Evolutionary conservation across 2,329 filamentous ascomycete species (phyloP), one percentile per base, ranked within the genome.

Genomic region (Didymella lethalis): DNA sequence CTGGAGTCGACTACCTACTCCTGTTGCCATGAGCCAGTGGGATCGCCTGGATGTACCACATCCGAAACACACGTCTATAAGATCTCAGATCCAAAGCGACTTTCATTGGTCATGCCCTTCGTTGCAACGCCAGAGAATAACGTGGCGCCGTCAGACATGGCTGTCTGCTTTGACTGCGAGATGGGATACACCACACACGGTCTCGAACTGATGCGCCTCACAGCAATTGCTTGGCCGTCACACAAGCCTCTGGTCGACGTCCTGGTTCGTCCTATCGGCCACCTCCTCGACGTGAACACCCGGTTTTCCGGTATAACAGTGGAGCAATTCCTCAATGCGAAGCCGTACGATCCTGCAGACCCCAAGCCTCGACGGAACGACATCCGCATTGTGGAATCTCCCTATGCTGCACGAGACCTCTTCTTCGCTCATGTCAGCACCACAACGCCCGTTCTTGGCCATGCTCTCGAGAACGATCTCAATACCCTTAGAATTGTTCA

Each of bases 131-230:
- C 93, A 0, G 78, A 82, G 12, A 93, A 92, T 64, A 75, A 80
- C 1, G 68, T 78, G 12, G 71, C 67, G 0, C 62, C 69, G 3
- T 63, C 64, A 32, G 48, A 71, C 1, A 85, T 85, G 34, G 91
- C 90, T 2, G 87, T 98, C 11, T 90, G 88, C 64, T 94, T 99
- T 69, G 95, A 99, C 75, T 98, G 95, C 70, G 95, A 99, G 74
- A 99, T 99, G 95, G 92, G 91, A 4, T 98, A 96, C 73, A 99
- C 96, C 0, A 91, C 91, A 0, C 78, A 90, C 48, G 95, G 96
- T 0, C 81, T 98, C 64, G 95, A 99, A 75, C 84, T 99, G 18
- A 89, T 98, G 56, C 91, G 95, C 8, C 78, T 99, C 3, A 98
- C 95, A 0, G 93, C 91, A 5, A 89, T 94, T 3, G 87, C 89